Evolutionary conservation across 768 basidiomycete species (phyloP).

Genomic region (Lactarius quietus): DNA sequence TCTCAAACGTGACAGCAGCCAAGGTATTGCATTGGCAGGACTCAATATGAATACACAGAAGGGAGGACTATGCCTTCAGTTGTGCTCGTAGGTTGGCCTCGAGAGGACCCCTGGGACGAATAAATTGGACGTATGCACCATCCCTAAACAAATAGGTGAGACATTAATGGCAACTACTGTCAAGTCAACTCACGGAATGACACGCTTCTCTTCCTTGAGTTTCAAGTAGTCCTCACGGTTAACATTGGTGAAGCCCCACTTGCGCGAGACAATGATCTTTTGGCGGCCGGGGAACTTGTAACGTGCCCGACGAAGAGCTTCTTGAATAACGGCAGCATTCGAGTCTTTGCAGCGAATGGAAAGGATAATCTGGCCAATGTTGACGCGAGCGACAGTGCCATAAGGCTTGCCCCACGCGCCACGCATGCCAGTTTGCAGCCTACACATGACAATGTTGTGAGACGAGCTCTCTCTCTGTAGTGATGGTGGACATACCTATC

Average conservation of each 20-base stretch:
- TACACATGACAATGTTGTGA: constrained; percentile 29
- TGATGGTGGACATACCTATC: constrained; percentile 66
- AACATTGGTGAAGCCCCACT: constrained; percentile 99
- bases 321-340: constrained; percentile 86
- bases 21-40: constrained; percentile 24
- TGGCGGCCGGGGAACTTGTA: constrained; percentile 99
- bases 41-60: constrained; percentile 31
- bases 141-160: constrained; percentile 51
- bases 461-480: neutral
- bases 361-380: constrained; percentile 95
- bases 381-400: constrained; percentile 91
- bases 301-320: constrained; percentile 94
- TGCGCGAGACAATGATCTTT: constrained; percentile 95
- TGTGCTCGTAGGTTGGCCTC: constrained; percentile 84
- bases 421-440: constrained; percentile 96
- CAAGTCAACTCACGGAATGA: constrained; percentile 65
- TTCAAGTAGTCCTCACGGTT: constrained; percentile 83
- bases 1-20: constrained; percentile 11
- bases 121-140: constrained; percentile 94
- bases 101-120: constrained; percentile 81
- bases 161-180: neutral
- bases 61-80: constrained; percentile 57
- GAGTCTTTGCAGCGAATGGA: constrained; percentile 89
- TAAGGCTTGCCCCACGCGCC: constrained; percentile 99
- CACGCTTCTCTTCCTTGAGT: constrained; percentile 87